Evolutionary conservation across 2,329 filamentous ascomycete genomes (phyloP).

Genomic region (Colletotrichum trifolii): DNA sequence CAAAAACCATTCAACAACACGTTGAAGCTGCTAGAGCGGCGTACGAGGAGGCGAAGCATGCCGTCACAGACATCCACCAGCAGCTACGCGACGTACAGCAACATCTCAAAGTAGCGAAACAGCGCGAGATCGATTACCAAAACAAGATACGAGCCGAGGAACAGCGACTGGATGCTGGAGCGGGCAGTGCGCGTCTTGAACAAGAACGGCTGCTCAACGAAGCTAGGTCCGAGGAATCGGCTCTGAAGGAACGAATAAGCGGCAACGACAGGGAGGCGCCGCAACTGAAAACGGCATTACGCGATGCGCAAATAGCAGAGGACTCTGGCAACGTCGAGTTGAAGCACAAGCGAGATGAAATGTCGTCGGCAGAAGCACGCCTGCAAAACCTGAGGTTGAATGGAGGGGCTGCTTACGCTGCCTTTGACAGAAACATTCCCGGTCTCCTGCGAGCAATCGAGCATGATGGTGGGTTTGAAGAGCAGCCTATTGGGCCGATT

Average conservation of each 20-base stretch:
- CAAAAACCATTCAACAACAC: slow-evolving; percentile 6
- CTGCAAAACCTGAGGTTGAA: slow-evolving; percentile 25
- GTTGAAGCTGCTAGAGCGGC: slow-evolving; percentile 42
- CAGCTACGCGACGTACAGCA: slow-evolving; percentile 70
- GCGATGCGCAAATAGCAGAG: slow-evolving; percentile 10
- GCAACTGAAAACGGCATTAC: slow-evolving; percentile 9
- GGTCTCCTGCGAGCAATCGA: slow-evolving; percentile 76
- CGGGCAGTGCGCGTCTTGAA: slow-evolving; percentile 73
- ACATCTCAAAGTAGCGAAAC: slow-evolving; percentile 65
- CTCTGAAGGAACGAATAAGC: slow-evolving; percentile 32
- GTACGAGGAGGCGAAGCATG: slow-evolving; percentile 63
- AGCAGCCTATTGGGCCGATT: slow-evolving; percentile 84
- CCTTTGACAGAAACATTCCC: slow-evolving; percentile 72
- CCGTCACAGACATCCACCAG: slow-evolving; percentile 67
- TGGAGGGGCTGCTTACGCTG: slow-evolving; percentile 67
- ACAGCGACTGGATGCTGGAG: slow-evolving; percentile 71
- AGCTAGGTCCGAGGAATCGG: slow-evolving; percentile 38
- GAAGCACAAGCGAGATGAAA: slow-evolving; percentile 38
- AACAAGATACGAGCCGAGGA: slow-evolving; percentile 66
- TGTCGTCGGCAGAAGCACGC: slow-evolving; percentile 25
- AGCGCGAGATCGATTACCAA: slow-evolving; percentile 57
- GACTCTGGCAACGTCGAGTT: slow-evolving; percentile 8
- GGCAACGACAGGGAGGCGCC: slow-evolving; percentile 8
- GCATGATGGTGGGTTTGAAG: slow-evolving; percentile 74
- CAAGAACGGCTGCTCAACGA: slow-evolving; percentile 45